Percentiles rank a stretch among this genome's conserved stretches.
Evolutionary conservation across 441 rosid species (phyloP).

Genomic region (Adansonia grandidieri): DNA sequence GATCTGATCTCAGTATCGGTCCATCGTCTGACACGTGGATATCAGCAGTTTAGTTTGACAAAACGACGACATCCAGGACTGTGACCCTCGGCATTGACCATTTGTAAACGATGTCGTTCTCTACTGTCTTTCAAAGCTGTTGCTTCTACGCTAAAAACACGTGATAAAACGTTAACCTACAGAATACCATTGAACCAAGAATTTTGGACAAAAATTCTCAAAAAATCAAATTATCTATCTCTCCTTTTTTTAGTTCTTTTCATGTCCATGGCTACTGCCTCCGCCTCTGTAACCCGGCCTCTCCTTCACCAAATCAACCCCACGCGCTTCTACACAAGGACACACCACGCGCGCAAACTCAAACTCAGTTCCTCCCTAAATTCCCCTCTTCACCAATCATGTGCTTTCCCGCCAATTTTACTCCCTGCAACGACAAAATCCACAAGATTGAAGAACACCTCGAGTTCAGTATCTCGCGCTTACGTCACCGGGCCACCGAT

Average conservation of each 20-base stretch:
- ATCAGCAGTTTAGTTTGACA: background rate
- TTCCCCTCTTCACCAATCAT: slow-evolving; percentile 30
- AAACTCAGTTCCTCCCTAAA: background rate
- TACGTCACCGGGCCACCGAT: slow-evolving; percentile 79
- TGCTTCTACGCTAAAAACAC: background rate
- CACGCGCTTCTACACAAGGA: slow-evolving; percentile 35
- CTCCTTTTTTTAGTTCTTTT: background rate
- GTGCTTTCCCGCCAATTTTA: slow-evolving; percentile 40
- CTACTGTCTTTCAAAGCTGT: background rate
- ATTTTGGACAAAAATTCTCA: slow-evolving; percentile 8
- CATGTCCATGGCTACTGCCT: slow-evolving; percentile 38
- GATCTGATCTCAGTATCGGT: background rate
- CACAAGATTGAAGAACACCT: slow-evolving; percentile 21
- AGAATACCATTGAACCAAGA: background rate
- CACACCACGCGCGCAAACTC: slow-evolving; percentile 26
- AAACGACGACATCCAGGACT: background rate
- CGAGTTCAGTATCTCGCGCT: slow-evolving; percentile 48
- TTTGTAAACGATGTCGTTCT: background rate
- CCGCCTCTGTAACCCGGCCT: slow-evolving; percentile 44
- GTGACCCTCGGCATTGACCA: slow-evolving; percentile 21
- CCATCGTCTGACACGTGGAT: slow-evolving; percentile 14
- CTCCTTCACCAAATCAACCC: slow-evolving; percentile 43
- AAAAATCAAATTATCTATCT: background rate
- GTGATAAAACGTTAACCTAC: background rate
- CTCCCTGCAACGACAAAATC: slow-evolving; percentile 7